Percentiles rank a stretch among this genome's conserved stretches.
These are phyloP conservation scores for Quercus rubra DNA, from an alignment of 306 rosid genomes.

Conservation along the genomic window DNA sequence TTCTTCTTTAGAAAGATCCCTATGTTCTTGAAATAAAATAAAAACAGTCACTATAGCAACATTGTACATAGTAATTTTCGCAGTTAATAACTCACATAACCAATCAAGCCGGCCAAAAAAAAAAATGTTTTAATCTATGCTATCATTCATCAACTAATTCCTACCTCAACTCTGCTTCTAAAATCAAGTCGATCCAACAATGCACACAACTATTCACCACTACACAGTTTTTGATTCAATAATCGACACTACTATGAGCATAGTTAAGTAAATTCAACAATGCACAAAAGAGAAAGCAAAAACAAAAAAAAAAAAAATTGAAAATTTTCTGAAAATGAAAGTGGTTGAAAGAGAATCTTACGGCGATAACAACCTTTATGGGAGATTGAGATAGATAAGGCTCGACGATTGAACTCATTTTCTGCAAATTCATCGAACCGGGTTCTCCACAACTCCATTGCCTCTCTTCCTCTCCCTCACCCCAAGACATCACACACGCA, in stretches of 20 bases:
- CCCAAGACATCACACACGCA: constrained; percentile 45
- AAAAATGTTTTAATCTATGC: neutral
- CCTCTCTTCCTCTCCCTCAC: constrained; percentile 46
- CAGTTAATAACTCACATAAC: neutral
- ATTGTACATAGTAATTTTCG: neutral
- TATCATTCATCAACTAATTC: neutral
- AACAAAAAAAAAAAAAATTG: too few species aligned
- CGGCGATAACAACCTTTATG: constrained; percentile 45
- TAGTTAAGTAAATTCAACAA: neutral
- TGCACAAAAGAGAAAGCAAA: neutral
- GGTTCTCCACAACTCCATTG: constrained; percentile 71
- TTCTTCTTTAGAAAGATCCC: neutral
- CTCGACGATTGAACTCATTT: constrained; percentile 68
- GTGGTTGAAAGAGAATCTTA: constrained; percentile 35
- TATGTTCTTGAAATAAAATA: too few species aligned
- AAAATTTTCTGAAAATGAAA: neutral
- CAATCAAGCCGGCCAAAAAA: neutral
- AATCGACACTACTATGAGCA: neutral
- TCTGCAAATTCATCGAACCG: constrained; percentile 51
- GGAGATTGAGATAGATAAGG: constrained; percentile 76
- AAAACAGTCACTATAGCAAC: neutral
- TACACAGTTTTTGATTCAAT: neutral
- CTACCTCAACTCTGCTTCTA: neutral
- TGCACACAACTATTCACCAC: neutral
- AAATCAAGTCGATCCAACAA: neutral